Evolutionary conservation across 1,284 basidiomycete species (phyloP).

Genomic region (Cutaneotrichosporon daszewskae): DNA sequence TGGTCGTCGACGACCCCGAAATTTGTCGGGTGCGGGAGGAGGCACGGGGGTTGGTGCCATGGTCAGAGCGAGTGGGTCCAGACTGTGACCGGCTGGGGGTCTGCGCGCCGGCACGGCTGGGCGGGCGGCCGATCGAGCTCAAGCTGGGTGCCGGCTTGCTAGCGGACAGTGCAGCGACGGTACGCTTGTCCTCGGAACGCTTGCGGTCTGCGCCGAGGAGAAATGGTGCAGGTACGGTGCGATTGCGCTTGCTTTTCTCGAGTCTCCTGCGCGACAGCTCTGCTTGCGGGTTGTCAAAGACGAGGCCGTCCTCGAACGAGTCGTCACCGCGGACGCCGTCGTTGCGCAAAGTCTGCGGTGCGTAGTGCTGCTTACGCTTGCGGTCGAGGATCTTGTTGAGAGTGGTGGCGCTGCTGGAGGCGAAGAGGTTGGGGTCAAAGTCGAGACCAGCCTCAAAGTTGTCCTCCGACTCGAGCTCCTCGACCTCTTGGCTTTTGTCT

Average conservation of each 20-base stretch:
- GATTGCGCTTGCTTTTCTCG: slow-evolving; percentile 16
- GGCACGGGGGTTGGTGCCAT: no score
- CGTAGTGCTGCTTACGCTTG: slow-evolving; percentile 37
- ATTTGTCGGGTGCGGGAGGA: no score
- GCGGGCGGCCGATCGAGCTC: neutral
- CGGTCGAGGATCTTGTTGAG: slow-evolving; percentile 41
- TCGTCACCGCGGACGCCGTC: slow-evolving; percentile 25
- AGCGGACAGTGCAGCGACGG: neutral
- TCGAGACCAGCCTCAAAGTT: slow-evolving; percentile 39
- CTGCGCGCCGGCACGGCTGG: neutral
- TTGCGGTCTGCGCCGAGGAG: slow-evolving; percentile 12
- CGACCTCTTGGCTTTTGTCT: slow-evolving; percentile 9
- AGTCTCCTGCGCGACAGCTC: slow-evolving; percentile 38
- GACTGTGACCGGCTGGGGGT: no score
- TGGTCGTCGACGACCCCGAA: no score
- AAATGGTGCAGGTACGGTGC: slow-evolving; percentile 20
- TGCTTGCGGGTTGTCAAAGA: slow-evolving; percentile 36
- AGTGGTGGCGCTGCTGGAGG: slow-evolving; percentile 25
- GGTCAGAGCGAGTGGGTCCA: no score
- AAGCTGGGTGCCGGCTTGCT: no score
- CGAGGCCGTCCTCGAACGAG: slow-evolving; percentile 44
- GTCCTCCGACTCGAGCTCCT: slow-evolving; percentile 9
- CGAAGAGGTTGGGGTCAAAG: slow-evolving; percentile 37
- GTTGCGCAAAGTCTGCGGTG: slow-evolving; percentile 1
- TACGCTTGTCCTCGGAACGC: neutral